Base-by-base conservation (phyloP, 306 rosid genomes). In the Echinosophora koreensis region DNA sequence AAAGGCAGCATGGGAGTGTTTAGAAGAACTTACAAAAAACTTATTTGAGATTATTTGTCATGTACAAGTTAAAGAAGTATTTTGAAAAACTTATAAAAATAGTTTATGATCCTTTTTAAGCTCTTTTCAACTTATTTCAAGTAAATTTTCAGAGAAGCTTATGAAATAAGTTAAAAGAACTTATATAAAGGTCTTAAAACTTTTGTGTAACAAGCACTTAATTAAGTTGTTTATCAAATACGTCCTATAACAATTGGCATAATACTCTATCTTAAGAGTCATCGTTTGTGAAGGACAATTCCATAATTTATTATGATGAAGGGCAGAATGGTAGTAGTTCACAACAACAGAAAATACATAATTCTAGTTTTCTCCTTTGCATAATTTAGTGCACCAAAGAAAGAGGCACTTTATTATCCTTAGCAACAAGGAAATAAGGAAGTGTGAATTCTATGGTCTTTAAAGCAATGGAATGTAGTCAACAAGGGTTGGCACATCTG, bases 371-470 rank as follows among this genome's bases (percentile, higher is more conserved):
- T 34, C 30, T 50, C n/a, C 62, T 34, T 38, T 71, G 54, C 66
- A 12, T 55, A 38, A 50, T n/a, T n/a, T n/a, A 51, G 72, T 52
- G 66, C 72, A 51, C 27, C 30, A 8, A 5, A 28, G 73, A 14
- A 5, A 28, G 73, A 14, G 8, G 34, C 32, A 38, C 62, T 54
- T 46, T 16, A 16, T 15, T 34, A 34, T 69, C 54, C n/a, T 49
- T 32, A 51, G 61, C 46, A 38, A 70, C 47, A 15, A 10, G 2
- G 5, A 10, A 0, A 38, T 18, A 35, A 2, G 15, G 55, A 78
- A 55, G 41, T 70, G 70, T 51, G 70, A 62, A 61, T 56, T 78
- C n/a, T 35, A 28, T 8, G 12, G 58, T 35, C 65, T 76, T 13
- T 17, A 28, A 62, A 50, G 64, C 71, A 37, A 14, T 64, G 51